Base-by-base conservation (phyloP, 352 stramenopile genomes). In the Halophytophthora batemanensis region DNA sequence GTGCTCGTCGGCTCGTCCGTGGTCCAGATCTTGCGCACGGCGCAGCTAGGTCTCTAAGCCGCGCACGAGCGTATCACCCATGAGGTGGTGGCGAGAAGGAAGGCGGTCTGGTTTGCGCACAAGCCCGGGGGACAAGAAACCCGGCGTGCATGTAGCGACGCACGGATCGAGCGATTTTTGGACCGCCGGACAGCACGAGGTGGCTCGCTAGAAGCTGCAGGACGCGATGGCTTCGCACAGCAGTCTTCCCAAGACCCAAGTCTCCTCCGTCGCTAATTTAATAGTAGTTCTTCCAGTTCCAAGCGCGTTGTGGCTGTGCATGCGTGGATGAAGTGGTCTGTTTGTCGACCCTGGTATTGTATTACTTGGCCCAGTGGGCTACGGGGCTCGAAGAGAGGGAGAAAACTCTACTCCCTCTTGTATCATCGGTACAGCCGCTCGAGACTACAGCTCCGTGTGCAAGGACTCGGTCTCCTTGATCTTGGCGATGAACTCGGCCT, bases 401-500 rank as follows among this genome's bases (percentile, higher is more conserved):
- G 18, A 8, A n/a, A 45, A 34, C 36, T 47, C 21, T 23, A 35
- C 17, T 10, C 49, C 18, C 22, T 35, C 31, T 22, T 44, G 33
- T 31, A n/a, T n/a, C 22, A 3, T 36, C 25, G 41, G 34, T 36
- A 10, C 25, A 2, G 11, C 11, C 38, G 10, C 31, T 4, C 35
- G 14, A 13, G 25, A 7, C 34, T 93, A 95, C 67, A 95, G 64
- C 53, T 95, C 85, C 22, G 63, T 59, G 70, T 97, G 81, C 53
- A 69, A 51, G 50, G 69, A 69, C 74, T 97, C 86, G 8, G 87
- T 97, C 49, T 90, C 89, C 74, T 97, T 84, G 73, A 96, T 95
- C 64, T 94, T 94, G 68, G 89, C 90, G 54, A 98, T 93, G 61
- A 96, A 98, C 58, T 98, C 94, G 8, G 73, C 66, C 83, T 98